phyloP scores from a whole-genome alignment of 2,329 filamentous ascomycete species.

The Pezicula neosporulosa region DNA sequence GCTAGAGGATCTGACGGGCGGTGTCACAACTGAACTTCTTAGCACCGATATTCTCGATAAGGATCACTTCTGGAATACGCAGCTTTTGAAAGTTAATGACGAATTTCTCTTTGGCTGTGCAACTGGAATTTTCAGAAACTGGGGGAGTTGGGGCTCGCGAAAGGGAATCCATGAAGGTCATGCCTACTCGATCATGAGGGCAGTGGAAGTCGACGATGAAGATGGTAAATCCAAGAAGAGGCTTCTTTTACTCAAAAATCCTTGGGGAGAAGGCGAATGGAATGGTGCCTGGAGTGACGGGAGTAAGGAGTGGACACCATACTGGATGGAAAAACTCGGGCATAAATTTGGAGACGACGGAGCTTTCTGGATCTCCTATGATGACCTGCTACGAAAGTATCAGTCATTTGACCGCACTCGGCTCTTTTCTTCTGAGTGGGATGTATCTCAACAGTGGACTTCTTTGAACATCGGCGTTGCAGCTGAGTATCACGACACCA shows the following conservation, averaged over 20 bases:
- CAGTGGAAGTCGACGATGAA: conserved; percentile 47
- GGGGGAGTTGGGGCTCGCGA: conserved; percentile 34
- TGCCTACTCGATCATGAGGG: conserved; percentile 56
- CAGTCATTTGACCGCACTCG: conserved; percentile 57
- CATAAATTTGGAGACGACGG: conserved; percentile 61
- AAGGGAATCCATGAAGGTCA: conserved; percentile 55
- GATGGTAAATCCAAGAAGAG: conserved; percentile 21
- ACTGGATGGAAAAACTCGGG: conserved; percentile 52
- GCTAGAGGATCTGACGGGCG: conserved; percentile 60
- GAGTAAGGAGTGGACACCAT: conserved; percentile 58
- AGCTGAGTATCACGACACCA: conserved; percentile 54
- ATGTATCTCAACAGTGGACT: conserved; percentile 57
- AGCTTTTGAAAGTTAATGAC: conserved; percentile 75
- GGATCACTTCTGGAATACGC: conserved; percentile 79
- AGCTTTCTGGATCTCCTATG: conserved; percentile 61
- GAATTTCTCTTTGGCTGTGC: conserved; percentile 73
- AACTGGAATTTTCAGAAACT: conserved; percentile 35
- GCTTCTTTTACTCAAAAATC: conserved; percentile 49
- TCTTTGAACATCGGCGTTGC: conserved; percentile 59
- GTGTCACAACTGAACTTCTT: conserved; percentile 66
- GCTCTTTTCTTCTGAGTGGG: conserved; percentile 57
- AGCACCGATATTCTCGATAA: conserved; percentile 72
- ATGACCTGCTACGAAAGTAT: conserved; percentile 59
- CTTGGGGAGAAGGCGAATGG: conserved; percentile 59
- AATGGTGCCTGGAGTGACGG: conserved; percentile 56